These are phyloP conservation scores for slime mould (Dictyostelium discoideum) DNA, from an alignment of 78 protist genomes.

Conservation along the genomic window dicty_2.7 NC_007088.5:4942001-4942500, in stretches of 20 bases:
- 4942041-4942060: neutral
- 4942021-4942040: neutral
- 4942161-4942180: neutral
- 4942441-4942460: neutral
- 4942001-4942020: neutral
- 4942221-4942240: neutral
- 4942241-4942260: neutral
- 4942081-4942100: neutral
- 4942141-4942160: neutral
- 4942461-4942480: neutral
- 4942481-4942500: neutral
- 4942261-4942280: neutral
- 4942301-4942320: neutral
- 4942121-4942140: neutral
- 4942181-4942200: neutral
- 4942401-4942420: neutral
- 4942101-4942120: neutral
- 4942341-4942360: neutral
- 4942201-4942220: neutral
- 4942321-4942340: neutral
- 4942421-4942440: neutral
- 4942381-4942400: neutral
- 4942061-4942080: slow-evolving; percentile 21
- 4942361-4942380: neutral
- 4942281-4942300: neutral